Percentiles rank a stretch among this genome's conserved stretches.
Evolutionary conservation across 2,329 filamentous ascomycete species (phyloP).

Genomic region (Chalaropsis thielavioides): DNA sequence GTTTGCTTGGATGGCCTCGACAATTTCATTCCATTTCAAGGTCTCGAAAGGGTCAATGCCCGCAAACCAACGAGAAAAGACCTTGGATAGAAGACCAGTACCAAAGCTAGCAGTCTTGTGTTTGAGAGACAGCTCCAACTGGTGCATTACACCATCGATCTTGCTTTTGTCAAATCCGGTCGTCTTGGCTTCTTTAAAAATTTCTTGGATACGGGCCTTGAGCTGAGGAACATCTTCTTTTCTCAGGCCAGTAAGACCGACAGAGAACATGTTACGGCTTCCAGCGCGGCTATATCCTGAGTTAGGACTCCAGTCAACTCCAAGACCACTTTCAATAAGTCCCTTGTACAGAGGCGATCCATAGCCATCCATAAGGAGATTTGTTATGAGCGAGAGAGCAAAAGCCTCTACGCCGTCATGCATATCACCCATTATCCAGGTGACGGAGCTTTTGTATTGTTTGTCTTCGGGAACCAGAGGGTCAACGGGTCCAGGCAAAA

Average conservation of each 20-base stretch:
- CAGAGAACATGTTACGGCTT: constrained; percentile 68
- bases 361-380: constrained; percentile 81
- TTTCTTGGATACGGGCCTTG: constrained; percentile 56
- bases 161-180: constrained; percentile 81
- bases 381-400: constrained; percentile 66
- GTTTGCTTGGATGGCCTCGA: constrained; percentile 64
- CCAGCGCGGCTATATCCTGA: constrained; percentile 76
- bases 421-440: constrained; percentile 79
- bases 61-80: constrained; percentile 91
- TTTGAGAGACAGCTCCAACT: constrained; percentile 82
- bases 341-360: constrained; percentile 84
- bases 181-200: constrained; percentile 52
- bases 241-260: constrained; percentile 81
- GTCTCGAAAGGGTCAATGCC: constrained; percentile 85
- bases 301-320: constrained; percentile 88
- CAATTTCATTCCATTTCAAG: constrained; percentile 80
- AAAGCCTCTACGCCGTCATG: constrained; percentile 78
- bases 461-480: constrained; percentile 72
- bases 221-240: constrained; percentile 65
- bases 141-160: constrained; percentile 85
- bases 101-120: constrained; percentile 96
- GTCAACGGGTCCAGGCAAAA: constrained; percentile 67
- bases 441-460: constrained; percentile 86
- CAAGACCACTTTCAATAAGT: constrained; percentile 76
- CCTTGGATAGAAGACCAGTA: constrained; percentile 72